Percentiles rank a stretch among this genome's conserved stretches.
Evolutionary conservation across 352 stramenopile genomes (phyloP).

Genomic region (Phytopythium mirpurense): DNA sequence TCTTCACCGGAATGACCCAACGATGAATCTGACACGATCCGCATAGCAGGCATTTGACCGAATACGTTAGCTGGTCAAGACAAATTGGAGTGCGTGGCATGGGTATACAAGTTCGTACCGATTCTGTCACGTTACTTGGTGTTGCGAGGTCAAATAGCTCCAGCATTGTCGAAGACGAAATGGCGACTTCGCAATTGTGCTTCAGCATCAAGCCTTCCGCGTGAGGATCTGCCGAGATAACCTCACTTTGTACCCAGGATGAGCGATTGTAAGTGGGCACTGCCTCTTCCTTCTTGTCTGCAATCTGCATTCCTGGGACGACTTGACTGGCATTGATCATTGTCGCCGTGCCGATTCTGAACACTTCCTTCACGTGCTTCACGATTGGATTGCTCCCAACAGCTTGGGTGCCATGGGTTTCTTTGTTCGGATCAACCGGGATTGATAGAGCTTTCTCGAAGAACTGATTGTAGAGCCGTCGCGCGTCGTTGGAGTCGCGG

Average conservation of each 20-base stretch:
- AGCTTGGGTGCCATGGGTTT: neutral
- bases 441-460: slow-evolving; percentile 26
- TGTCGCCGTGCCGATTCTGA: neutral
- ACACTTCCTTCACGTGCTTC: slow-evolving; percentile 24
- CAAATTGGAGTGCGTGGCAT: neutral
- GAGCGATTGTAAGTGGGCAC: neutral
- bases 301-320: neutral
- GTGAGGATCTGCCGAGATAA: slow-evolving; percentile 53
- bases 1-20: slow-evolving; percentile 63
- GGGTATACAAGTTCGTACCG: neutral
- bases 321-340: neutral
- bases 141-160: slow-evolving; percentile 53
- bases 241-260: slow-evolving; percentile 5
- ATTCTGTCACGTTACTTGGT: neutral
- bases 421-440: neutral
- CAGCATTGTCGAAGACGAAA: slow-evolving; percentile 63
- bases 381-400: slow-evolving; percentile 11
- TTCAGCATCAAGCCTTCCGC: slow-evolving; percentile 58
- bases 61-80: too few species aligned
- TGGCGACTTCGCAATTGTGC: slow-evolving; percentile 63
- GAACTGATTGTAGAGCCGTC: slow-evolving; percentile 56
- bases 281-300: neutral
- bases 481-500: slow-evolving; percentile 51
- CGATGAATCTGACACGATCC: slow-evolving; percentile 11
- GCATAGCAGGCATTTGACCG: too few species aligned